phyloP scores from a whole-genome alignment of 169 alveolate genomes.

The Eimeria necatrix region DNA sequence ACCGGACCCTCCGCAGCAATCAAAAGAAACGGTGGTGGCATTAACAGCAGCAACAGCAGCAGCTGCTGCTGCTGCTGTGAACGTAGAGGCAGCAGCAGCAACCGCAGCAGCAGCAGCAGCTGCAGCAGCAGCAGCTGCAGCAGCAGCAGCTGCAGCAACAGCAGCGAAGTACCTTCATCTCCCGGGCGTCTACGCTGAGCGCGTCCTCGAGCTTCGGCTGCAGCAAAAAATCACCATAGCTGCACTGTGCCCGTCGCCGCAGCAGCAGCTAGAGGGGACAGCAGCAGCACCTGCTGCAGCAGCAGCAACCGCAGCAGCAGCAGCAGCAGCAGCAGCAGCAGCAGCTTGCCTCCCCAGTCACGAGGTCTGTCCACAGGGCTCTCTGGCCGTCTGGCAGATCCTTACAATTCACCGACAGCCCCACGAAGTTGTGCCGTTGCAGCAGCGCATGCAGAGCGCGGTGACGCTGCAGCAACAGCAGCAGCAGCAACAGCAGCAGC shows the following conservation, averaged over 20 bases:
- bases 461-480: conserved; percentile 38
- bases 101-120: background rate
- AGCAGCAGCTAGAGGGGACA: background rate
- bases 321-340: background rate
- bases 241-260: background rate
- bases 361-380: conserved; percentile 74
- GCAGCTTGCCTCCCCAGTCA: conserved; percentile 45
- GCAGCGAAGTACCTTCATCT: conserved; percentile 86
- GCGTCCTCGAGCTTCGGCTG: conserved; percentile 91
- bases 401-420: conserved; percentile 63
- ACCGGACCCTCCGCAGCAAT: background rate
- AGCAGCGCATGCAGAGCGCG: conserved; percentile 32
- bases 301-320: background rate
- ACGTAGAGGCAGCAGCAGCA: background rate
- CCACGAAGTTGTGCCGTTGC: conserved; percentile 70
- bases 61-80: background rate
- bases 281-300: background rate
- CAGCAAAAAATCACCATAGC: background rate
- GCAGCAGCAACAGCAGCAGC: background rate
- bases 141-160: background rate
- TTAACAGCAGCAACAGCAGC: background rate
- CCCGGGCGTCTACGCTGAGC: conserved; percentile 90
- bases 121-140: background rate
- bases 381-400: conserved; percentile 52
- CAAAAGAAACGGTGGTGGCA: background rate